These are phyloP conservation scores for Monilinia polystroma DNA, from an alignment of 2,329 filamentous ascomycete genomes.

Conservation along the genomic window DNA sequence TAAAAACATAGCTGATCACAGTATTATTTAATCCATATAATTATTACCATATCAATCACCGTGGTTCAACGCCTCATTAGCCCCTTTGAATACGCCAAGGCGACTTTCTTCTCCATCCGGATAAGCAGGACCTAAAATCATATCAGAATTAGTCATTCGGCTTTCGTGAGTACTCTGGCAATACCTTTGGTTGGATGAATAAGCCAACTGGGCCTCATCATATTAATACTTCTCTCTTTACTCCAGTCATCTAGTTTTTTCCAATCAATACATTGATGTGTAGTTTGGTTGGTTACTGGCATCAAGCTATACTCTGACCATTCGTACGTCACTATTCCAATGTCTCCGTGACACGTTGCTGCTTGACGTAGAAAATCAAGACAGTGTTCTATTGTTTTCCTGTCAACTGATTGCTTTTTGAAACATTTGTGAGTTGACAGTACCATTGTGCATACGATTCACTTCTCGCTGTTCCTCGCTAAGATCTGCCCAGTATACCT, in stretches of 20 bases:
- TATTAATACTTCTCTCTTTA: neutral
- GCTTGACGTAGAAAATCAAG: slow-evolving; percentile 7
- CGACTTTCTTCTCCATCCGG: slow-evolving; percentile 7
- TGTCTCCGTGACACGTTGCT: slow-evolving; percentile 9
- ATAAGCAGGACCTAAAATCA: neutral
- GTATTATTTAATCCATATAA: neutral
- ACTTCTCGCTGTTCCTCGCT: neutral
- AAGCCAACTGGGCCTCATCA: slow-evolving; percentile 11
- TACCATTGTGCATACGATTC: neutral
- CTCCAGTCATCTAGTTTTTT: neutral
- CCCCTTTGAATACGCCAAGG: neutral
- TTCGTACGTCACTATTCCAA: slow-evolving; percentile 4
- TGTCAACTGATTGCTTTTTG: neutral
- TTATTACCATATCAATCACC: neutral
- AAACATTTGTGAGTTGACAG: neutral
- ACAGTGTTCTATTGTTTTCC: neutral
- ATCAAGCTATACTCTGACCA: slow-evolving; percentile 4
- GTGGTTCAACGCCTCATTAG: neutral
- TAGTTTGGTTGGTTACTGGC: neutral
- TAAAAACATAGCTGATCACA: neutral
- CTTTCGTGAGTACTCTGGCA: neutral
- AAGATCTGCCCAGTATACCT: neutral
- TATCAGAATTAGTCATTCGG: neutral
- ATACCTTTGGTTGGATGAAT: slow-evolving; percentile 3
- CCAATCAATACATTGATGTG: slow-evolving; percentile 8